Conservation (phyloP, 129 eudicot species). For the Saposhnikovia divaricata region DNA sequence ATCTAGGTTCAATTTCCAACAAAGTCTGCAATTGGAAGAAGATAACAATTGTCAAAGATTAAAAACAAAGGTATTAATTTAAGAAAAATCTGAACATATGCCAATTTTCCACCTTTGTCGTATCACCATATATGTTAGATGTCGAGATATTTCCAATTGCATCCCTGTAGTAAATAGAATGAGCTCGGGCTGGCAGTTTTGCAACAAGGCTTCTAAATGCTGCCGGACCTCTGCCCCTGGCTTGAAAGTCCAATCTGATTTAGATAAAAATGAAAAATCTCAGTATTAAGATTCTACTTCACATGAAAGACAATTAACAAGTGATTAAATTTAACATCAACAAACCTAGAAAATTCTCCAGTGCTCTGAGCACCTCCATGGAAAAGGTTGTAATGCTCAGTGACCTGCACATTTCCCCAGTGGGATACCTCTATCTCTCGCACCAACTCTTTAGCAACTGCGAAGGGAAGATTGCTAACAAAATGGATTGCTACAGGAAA, state of each 20-base stretch:
- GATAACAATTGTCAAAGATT: constrained; percentile 10
- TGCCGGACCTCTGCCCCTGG: constrained; percentile 71
- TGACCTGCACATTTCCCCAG: constrained; percentile 95
- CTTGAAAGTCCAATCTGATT: constrained; percentile 79
- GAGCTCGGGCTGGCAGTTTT: constrained; percentile 80
- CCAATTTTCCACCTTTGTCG: constrained; percentile 43
- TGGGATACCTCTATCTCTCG: constrained; percentile 97
- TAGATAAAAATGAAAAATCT: constrained; percentile 6
- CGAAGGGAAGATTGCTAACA: constrained; percentile 62
- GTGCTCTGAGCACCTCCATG: constrained; percentile 81
- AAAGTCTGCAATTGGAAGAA: constrained; percentile 54
- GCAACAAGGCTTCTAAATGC: constrained; percentile 72
- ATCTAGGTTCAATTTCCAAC: constrained; percentile 90
- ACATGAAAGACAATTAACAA: not conserved
- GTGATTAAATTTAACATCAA: not conserved
- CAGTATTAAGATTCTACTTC: constrained; percentile 11
- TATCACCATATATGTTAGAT: constrained; percentile 62
- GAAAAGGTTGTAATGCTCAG: constrained; percentile 77
- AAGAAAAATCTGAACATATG: not conserved
- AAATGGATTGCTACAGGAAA: constrained; percentile 57
- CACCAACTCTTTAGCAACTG: constrained; percentile 74
- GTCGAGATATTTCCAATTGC: constrained; percentile 98
- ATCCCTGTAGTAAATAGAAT: constrained; percentile 89
- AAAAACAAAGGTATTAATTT: not conserved
- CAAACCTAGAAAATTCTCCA: constrained; percentile 92